Base-by-base conservation (phyloP, 306 rosid genomes). In the Astragalus membranaceus region DNA sequence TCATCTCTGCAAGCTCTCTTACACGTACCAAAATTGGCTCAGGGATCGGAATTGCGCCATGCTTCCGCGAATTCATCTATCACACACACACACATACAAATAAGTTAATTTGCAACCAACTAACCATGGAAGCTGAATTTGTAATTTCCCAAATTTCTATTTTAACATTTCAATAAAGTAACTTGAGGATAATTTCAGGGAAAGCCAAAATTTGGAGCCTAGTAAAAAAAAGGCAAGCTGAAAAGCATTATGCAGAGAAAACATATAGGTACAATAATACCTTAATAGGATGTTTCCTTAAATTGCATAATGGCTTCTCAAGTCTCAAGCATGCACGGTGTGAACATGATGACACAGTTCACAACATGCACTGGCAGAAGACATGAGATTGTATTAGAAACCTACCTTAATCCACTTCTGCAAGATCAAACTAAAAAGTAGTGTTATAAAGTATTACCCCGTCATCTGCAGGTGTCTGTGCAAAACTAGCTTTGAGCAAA, bases 1-100 rank as follows among this genome's bases (percentile, higher is more conserved):
- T 92, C 95, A 80, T 73, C 86, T 83, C 88, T 0, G 99, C 99
- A 36, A 94, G 96, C 84, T 94, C 85, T 86, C 99, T 87, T 47
- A 94, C 96, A 26, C 85, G 84, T 5, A 81, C 63, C 79, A 94
- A 75, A 69, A 91, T 87, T 13, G 79, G 43, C 36, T 88, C 92
- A 0, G 99, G 99, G 57, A 94, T 91, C 2, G 97, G 92, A 13
- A 78, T 84, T 0, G 97, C 29, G 32, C 88, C 87, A 59, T 88
- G 87, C 87, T 94, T 94, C 82, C 97, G 88, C 3, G 87, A 75
- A 81, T 83, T 89, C 42, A 89, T 69, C 99, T 94, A 80, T 51
- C 6, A 51, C 51, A 69, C 16, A 53, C 4, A 20, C 4, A 26
- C 5, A 10, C 61, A 42, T 5, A 41, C 10, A 39, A 54, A 42